Conservation (phyloP, 83 land plant genomes). For the Larix sibirica region DNA sequence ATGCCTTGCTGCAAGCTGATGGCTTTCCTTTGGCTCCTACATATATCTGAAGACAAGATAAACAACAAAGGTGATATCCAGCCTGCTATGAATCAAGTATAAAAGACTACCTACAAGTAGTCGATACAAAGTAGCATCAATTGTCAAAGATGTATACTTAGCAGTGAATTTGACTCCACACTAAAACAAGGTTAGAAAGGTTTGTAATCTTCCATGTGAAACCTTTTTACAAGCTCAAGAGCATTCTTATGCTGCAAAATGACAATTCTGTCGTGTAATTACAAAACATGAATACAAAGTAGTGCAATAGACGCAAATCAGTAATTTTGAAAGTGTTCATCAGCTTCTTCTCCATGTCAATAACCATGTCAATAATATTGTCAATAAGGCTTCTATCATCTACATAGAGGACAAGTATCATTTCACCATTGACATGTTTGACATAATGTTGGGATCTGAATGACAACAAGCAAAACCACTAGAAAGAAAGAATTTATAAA, state of each 20-base stretch:
- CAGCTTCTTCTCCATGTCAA: too few species aligned
- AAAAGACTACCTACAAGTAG: not conserved
- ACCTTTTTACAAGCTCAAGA: not conserved
- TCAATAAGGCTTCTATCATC: too few species aligned
- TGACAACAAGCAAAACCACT: too few species aligned
- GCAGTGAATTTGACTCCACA: not conserved
- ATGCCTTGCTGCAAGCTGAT: not conserved
- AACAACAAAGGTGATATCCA: too few species aligned
- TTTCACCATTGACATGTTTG: too few species aligned
- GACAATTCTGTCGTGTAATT: not conserved
- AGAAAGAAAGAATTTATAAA: too few species aligned
- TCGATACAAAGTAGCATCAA: not conserved
- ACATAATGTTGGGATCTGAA: too few species aligned
- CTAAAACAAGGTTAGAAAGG: not conserved
- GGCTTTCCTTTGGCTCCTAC: not conserved
- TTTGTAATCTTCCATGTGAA: not conserved
- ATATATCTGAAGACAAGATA: not conserved
- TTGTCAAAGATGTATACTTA: not conserved
- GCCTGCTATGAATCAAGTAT: not conserved
- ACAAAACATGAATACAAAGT: not conserved
- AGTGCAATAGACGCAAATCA: too few species aligned
- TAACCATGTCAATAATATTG: too few species aligned
- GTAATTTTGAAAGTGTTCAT: too few species aligned
- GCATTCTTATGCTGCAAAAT: not conserved
- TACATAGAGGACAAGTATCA: too few species aligned